A percentile compares a stretch with the other conserved stretches of the same genome.
These are phyloP conservation scores for Vaccinium corymbosum DNA, from an alignment of 148 eudicot species.

Conservation along the genomic window DNA sequence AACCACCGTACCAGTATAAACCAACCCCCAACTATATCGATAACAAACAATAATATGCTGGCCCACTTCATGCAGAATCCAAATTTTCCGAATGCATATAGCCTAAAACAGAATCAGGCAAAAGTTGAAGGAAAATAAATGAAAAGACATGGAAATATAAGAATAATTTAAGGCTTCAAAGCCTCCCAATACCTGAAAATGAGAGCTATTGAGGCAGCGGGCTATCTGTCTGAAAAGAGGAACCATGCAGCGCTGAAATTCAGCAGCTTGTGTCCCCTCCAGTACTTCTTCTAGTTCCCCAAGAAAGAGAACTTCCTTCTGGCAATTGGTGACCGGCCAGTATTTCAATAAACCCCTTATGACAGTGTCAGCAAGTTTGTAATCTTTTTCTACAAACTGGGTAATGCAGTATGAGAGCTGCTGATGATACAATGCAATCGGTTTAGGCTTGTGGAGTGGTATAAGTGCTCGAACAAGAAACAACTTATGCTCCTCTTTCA, in stretches of 20 bases:
- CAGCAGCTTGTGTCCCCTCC: constrained; percentile 53
- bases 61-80: not conserved
- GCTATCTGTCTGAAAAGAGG: constrained; percentile 61
- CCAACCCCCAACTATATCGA: not conserved
- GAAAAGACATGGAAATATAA: not conserved
- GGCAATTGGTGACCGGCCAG: constrained; percentile 70
- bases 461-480: constrained; percentile 62
- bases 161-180: not conserved
- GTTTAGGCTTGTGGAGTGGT: constrained; percentile 65
- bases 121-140: not conserved
- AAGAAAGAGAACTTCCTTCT: constrained; percentile 62
- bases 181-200: constrained; percentile 58
- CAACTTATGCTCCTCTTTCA: constrained; percentile 70
- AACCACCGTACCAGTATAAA: not conserved
- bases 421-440: constrained; percentile 50
- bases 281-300: constrained; percentile 65
- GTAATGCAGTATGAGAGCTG: constrained; percentile 60
- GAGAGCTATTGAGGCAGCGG: constrained; percentile 65
- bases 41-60: not conserved
- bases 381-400: constrained; percentile 68
- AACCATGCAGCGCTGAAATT: constrained; percentile 52
- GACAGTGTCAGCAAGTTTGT: constrained; percentile 58
- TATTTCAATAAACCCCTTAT: constrained; percentile 63
- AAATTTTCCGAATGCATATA: not conserved
- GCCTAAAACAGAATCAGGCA: not conserved